Evolutionary conservation across 129 eudicot genomes (phyloP).

Genomic region (Chrysanthemum seticuspe): DNA sequence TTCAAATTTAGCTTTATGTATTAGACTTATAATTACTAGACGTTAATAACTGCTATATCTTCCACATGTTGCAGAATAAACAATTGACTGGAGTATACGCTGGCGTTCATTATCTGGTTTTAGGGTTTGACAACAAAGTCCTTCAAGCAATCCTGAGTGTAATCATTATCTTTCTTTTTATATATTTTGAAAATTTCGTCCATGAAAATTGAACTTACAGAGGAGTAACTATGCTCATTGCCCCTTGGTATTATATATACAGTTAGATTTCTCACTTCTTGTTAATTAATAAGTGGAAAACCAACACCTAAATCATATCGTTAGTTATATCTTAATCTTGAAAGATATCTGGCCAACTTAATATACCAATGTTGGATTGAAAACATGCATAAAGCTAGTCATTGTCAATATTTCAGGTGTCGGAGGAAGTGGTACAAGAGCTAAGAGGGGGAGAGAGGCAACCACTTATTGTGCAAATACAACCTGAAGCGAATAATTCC

Average conservation of each 20-base stretch:
- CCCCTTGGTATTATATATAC: no score
- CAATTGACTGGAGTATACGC: conserved; percentile 41
- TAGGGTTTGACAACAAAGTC: conserved; percentile 61
- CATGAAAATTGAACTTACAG: neutral
- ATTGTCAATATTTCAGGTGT: conserved; percentile 32
- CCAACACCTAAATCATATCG: neutral
- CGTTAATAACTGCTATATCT: neutral
- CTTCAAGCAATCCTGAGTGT: conserved; percentile 65
- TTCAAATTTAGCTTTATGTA: neutral
- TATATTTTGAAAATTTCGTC: neutral
- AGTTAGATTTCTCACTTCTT: no score
- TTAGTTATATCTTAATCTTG: neutral
- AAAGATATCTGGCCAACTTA: no score
- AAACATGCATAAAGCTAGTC: neutral
- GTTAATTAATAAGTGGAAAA: neutral
- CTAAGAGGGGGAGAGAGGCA: conserved; percentile 38
- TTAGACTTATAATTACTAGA: neutral
- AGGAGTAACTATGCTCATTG: no score
- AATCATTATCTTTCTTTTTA: neutral
- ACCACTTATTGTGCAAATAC: conserved; percentile 51
- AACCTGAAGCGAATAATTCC: conserved; percentile 16
- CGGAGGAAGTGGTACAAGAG: conserved; percentile 51
- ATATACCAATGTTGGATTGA: neutral
- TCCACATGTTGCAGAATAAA: conserved; percentile 38
- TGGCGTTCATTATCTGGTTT: conserved; percentile 50